These are phyloP conservation scores for Ophiostoma populinum DNA, from an alignment of 2,329 filamentous ascomycete genomes.

Conservation along the genomic window DNA sequence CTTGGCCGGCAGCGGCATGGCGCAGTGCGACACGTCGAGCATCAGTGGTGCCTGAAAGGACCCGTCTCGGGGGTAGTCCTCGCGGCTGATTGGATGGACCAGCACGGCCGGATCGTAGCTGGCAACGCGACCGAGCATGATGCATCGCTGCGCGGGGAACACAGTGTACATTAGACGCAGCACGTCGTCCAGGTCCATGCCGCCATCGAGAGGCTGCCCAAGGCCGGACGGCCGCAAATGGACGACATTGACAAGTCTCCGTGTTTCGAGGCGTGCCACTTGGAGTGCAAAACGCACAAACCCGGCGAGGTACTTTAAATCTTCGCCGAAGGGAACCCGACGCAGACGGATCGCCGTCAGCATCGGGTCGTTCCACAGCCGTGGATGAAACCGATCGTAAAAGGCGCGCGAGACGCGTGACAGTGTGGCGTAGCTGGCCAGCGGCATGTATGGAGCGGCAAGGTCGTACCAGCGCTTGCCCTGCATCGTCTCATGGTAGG, in stretches of 20 bases:
- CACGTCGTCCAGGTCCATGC: too few relatives aligned
- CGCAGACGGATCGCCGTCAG: slow-evolving; percentile 21
- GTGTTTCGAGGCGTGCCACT: slow-evolving; percentile 21
- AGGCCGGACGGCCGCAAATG: slow-evolving; percentile 30
- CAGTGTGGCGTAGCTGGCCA: slow-evolving; percentile 25
- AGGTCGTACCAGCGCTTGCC: slow-evolving; percentile 31
- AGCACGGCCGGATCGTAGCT: slow-evolving; percentile 26
- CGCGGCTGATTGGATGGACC: not conserved
- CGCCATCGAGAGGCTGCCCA: too few relatives aligned
- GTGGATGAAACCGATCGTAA: slow-evolving; percentile 30
- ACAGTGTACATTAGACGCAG: too few relatives aligned
- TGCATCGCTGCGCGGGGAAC: slow-evolving; percentile 24
- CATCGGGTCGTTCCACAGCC: slow-evolving; percentile 34
- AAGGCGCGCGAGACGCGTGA: slow-evolving; percentile 32
- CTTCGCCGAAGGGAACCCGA: slow-evolving; percentile 22
- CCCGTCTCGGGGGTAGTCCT: slow-evolving; percentile 3
- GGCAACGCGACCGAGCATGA: slow-evolving; percentile 30
- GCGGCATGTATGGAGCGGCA: slow-evolving; percentile 26
- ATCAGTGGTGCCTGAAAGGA: slow-evolving; percentile 17
- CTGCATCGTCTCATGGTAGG: slow-evolving; percentile 33
- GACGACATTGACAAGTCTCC: slow-evolving; percentile 26
- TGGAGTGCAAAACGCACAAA: slow-evolving; percentile 25
- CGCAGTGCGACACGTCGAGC: slow-evolving; percentile 28
- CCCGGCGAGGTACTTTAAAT: slow-evolving; percentile 20
- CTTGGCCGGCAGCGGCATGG: slow-evolving; percentile 21